Evolutionary conservation across 257 asterid genomes (phyloP), one percentile per base, ranked within the genome.

Genomic region (Solanum pinnatisectum): DNA sequence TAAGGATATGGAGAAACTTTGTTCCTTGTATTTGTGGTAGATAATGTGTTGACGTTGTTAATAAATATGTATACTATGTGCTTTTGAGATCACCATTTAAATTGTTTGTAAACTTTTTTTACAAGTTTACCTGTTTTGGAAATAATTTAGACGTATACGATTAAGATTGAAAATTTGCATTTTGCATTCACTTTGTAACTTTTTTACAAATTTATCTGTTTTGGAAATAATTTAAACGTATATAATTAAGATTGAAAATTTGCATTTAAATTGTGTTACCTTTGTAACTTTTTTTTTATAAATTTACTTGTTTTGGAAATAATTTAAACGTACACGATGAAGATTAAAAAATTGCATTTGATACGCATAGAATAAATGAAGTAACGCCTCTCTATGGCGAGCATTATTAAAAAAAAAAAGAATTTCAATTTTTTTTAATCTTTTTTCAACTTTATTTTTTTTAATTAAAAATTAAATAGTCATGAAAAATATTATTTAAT

Each of bases 11-110:
- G 46, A 70, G 72, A 52, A 8, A 49, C 32, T 25, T 42, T 71
- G 52, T 42, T 70, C 37, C 4, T 42, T 8, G 22, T 59, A 35
- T 83, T 87, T 88, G 90, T 87, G 92, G 92, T 87, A 8, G 78
- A 78, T 84, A 87, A 84, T 79, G 89, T 67, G 84, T 39, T 10
- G 23, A 87, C 86, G 91, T 87, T 44, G 81, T 44, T 25, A 32
- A 30, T 18, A 56, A 16, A 65, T 65, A 56, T 52, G 20, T 8
- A 59, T 59, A 59, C 5, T 59, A 59, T 59, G 20, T 59, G 25
- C 25, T 59, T 56, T 59, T 59, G 12, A 20, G 25, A 59, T 59
- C 67, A 3, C 67, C 67, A 59, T 59, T 59, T 20, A 59, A 59
- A 59, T 59, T 59, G 27, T 59, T 59, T 59, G 67, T 59, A 49